Evolutionary conservation across 1,284 basidiomycete species (phyloP), one percentile per base, ranked within the genome.

Genomic region (Irpex sp.): DNA sequence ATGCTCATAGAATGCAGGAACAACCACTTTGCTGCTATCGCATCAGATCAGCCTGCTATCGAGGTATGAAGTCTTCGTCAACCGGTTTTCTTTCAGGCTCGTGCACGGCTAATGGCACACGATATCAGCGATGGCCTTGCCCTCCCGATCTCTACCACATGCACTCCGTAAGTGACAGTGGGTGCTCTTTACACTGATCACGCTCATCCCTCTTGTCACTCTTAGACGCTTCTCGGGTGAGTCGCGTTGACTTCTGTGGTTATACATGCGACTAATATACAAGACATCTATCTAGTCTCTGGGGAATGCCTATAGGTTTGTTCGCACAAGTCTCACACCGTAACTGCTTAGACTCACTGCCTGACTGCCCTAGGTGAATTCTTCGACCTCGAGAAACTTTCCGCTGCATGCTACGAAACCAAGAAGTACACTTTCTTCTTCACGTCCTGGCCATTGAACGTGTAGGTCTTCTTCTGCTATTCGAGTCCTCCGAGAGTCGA

Each of bases 21-120:
- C 80, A 92, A 94, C 76, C 93, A 94, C 78, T 94, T 94, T 78
- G 90, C 92, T 0, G 92, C 93, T 3, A 79, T 94, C 56, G 92
- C 92, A 3, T 92, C 91, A 32, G 93, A 94, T 80, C 89, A 91
- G 74, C 93, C 93, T n/a, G 82, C 91, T 3, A 80, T 94, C 66
- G 93, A 93, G 87, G 92, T 91, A 54, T n/a, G 49, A 54, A 15
- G n/a, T n/a, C 15, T 54, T 54, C 49, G 49, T 54, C 11, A 49
- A 63, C 18, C n/a, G 32, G 32, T 38, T 38, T 38, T 38, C 32
- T 38, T 59, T 15, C 43, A 44, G n/a, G 9, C 54, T 65, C 45
- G 64, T n/a, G 24, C 42, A 62, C 64, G 64, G 71, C 59, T 68
- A 43, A 49, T 58, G 10, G 22, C 20, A 66, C 22, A 65, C 38